These are phyloP conservation scores for Boletus sp. DNA, from an alignment of 768 basidiomycete genomes.

Conservation along the genomic window DNA sequence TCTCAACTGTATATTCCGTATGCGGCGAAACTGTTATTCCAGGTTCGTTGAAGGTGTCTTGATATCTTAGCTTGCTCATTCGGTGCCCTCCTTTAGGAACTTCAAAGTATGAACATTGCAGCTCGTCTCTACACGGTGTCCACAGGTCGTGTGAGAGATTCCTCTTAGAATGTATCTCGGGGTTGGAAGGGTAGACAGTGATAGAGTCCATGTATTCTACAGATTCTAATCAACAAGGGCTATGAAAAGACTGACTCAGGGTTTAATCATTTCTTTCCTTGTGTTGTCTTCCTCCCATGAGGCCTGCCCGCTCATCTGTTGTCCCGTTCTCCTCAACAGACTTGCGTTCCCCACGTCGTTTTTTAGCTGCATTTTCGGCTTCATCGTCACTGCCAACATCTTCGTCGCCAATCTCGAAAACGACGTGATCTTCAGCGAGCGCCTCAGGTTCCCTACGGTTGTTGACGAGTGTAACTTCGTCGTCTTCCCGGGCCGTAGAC, in stretches of 20 bases:
- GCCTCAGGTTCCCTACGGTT: slow-evolving; percentile 46
- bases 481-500: slow-evolving; percentile 50
- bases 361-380: slow-evolving; percentile 47
- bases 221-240: slow-evolving; percentile 22
- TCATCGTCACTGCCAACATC: slow-evolving; percentile 67
- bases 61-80: not conserved
- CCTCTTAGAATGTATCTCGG: slow-evolving; percentile 11
- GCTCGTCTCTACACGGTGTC: slow-evolving; percentile 84
- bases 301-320: slow-evolving; percentile 59
- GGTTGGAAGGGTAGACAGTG: not conserved
- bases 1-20: slow-evolving; percentile 93
- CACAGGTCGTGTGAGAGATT: slow-evolving; percentile 78
- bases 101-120: slow-evolving; percentile 95
- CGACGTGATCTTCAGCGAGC: slow-evolving; percentile 66
- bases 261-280: slow-evolving; percentile 37
- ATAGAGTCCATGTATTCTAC: slow-evolving; percentile 35
- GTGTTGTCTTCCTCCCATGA: slow-evolving; percentile 46
- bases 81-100: slow-evolving; percentile 49
- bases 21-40: slow-evolving; percentile 94
- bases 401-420: slow-evolving; percentile 90
- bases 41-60: slow-evolving; percentile 46
- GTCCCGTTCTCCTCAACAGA: slow-evolving; percentile 47
- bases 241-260: slow-evolving; percentile 2
- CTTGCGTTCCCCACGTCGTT: slow-evolving; percentile 40
- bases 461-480: slow-evolving; percentile 70